Base-by-base conservation (phyloP, 2,329 filamentous ascomycete genomes). In the Penicillium italicum region DNA sequence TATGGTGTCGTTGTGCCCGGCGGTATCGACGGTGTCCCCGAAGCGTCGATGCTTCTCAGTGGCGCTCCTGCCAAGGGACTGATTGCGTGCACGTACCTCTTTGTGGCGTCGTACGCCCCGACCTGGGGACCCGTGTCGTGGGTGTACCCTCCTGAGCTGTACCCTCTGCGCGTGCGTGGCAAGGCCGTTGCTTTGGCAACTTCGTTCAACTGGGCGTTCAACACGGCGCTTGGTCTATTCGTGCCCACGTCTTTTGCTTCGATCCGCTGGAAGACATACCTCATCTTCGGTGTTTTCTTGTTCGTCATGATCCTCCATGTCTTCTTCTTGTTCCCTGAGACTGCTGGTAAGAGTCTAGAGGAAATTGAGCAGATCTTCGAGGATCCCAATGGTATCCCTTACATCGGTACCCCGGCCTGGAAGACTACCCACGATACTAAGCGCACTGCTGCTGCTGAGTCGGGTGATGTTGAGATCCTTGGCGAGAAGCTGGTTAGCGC, bases 241-340 rank as follows among this genome's bases (percentile, higher is more conserved):
- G 79, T 82, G 0, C 82, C 82, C 0, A 79, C 80, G 0, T 78
- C 81, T 0, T 84, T 84, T 59, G 77, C 78, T 60, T 83, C 78
- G 66, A 83, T 83, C 65, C 60, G 76, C 57, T 83, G 80, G 74
- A 66, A 82, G 64, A 85, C 85, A 60, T 92, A 91, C 72, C 82
- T 91, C 71, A 79, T 93, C 60, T 93, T 93, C 67, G 89, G 81
- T 12, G 80, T 85, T 16, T 90, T 91, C 77, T 89, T 88, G 68
- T 80, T 80, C 1, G 78, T 78, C 6, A 86, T 87, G 57, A 82
- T 85, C 42, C 66, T 90, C 31, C 85, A 89, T 70, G 83, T 87
- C 66, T 81, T 82, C 69, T 78, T 91, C 60, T 71, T 80, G 16
- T 85, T 84, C 62, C 87, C 86, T 0, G 83, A 90, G 73, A 91